Evolutionary conservation across 148 eudicot species (phyloP).

Genomic region (Vaccinium macrocarpon): DNA sequence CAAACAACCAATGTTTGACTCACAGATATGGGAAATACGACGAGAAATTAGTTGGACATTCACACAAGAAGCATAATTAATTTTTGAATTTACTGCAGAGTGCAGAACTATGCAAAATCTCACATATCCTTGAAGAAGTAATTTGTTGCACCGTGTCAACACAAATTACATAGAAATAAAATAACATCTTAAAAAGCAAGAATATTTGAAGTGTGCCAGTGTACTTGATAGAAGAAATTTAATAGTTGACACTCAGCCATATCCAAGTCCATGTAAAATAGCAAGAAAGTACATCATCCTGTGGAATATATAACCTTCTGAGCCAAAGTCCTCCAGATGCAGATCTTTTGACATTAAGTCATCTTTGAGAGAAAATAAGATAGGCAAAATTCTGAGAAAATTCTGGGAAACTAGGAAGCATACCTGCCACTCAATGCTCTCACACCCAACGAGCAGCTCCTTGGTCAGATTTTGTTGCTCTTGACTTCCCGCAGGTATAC

Average conservation of each 20-base stretch:
- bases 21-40: background rate
- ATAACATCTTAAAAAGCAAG: background rate
- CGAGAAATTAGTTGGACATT: background rate
- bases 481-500: conserved; percentile 37
- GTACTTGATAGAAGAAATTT: background rate
- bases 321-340: background rate
- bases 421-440: conserved; percentile 97
- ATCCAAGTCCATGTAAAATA: background rate
- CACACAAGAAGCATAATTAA: background rate
- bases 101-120: background rate
- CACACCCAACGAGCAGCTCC: conserved; percentile 62
- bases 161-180: background rate
- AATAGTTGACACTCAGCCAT: background rate
- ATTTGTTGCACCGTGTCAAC: background rate
- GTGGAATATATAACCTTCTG: background rate
- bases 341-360: background rate
- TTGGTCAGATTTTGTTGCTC: conserved; percentile 47
- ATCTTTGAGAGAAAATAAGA: background rate
- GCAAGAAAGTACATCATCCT: background rate
- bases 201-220: background rate
- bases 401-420: conserved; percentile 5
- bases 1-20: background rate
- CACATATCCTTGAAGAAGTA: background rate
- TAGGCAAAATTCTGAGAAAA: background rate
- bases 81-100: background rate